These are phyloP conservation scores for Exsudoporus floridanus DNA, from an alignment of 1,284 basidiomycete species.

Conservation along the genomic window DNA sequence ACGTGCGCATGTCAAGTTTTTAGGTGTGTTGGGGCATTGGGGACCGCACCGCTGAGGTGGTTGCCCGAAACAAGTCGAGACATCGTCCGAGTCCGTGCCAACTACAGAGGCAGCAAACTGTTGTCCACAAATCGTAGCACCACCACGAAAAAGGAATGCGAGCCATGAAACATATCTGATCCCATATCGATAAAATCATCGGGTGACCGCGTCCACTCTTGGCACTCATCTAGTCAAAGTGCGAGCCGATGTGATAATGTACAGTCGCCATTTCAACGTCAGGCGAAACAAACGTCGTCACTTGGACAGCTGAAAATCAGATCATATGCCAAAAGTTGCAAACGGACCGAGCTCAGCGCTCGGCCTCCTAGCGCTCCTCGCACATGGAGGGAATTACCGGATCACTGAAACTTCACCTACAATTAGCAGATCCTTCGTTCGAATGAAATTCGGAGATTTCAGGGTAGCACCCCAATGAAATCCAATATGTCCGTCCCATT, in stretches of 20 bases:
- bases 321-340: not conserved
- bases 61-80: not conserved
- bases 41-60: not conserved
- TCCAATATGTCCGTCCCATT: not conserved
- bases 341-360: not conserved
- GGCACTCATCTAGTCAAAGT: not conserved
- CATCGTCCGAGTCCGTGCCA: not conserved
- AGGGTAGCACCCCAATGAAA: not conserved
- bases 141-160: no score
- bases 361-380: not conserved
- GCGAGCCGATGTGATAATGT: not conserved
- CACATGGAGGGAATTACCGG: not conserved
- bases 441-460: constrained; percentile 3
- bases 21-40: not conserved
- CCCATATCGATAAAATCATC: not conserved
- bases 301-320: no score
- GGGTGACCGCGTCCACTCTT: not conserved
- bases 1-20: not conserved
- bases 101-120: not conserved
- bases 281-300: not conserved
- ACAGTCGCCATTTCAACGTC: not conserved
- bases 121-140: not conserved
- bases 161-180: not conserved
- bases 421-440: not conserved
- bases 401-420: not conserved